Conservation (phyloP, 192 early-diverging fungal genomes). For the Coemansia sp. region DNA sequence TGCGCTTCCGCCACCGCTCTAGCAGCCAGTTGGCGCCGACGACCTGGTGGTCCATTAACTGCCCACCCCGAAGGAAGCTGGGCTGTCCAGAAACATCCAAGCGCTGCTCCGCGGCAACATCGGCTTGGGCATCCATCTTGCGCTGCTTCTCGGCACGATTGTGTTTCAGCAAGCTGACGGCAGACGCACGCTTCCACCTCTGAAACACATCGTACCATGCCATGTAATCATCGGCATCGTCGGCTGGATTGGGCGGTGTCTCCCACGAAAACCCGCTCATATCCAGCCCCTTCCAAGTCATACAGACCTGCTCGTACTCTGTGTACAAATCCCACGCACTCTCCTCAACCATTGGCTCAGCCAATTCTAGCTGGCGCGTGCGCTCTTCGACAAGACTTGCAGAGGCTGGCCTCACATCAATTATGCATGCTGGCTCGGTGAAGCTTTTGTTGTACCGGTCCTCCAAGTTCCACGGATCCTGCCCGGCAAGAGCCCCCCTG, state of each 20-base stretch:
- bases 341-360: background rate
- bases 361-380: background rate
- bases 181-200: conserved; percentile 19
- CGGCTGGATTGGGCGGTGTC: conserved; percentile 25
- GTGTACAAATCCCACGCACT: conserved; percentile 12
- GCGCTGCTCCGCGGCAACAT: background rate
- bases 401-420: conserved; percentile 4
- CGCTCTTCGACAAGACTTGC: background rate
- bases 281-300: conserved; percentile 26
- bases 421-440: conserved; percentile 8
- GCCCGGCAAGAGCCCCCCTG: background rate
- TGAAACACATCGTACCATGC: conserved; percentile 16
- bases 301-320: conserved; percentile 14
- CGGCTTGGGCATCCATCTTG: background rate
- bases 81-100: conserved; percentile 68
- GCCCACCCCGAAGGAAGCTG: conserved; percentile 71
- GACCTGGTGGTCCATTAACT: conserved; percentile 87
- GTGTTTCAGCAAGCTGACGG: conserved; percentile 22
- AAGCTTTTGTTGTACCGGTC: conserved; percentile 3
- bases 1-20: conserved; percentile 76
- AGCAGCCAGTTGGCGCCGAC: conserved; percentile 93
- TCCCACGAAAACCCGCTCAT: conserved; percentile 36
- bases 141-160: background rate
- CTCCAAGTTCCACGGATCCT: conserved; percentile 8
- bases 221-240: conserved; percentile 14